phyloP scores from a whole-genome alignment of 2,329 filamentous ascomycete species.

The Plenodomus tracheiphilus region DNA sequence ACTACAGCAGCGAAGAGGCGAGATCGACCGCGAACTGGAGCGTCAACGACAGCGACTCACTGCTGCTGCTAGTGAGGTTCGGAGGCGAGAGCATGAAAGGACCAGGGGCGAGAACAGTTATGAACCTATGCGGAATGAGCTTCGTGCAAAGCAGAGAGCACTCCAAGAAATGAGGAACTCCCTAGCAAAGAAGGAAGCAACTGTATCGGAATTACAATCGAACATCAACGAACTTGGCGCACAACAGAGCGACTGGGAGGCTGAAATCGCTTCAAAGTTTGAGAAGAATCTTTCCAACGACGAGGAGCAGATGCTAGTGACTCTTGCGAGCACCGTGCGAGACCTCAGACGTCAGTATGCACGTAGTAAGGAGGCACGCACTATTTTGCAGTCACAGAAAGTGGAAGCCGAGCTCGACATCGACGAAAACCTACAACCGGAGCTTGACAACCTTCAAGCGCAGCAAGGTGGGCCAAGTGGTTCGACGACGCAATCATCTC shows the following conservation, averaged over 20 bases:
- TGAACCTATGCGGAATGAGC: slow-evolving; percentile 75
- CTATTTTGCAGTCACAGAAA: slow-evolving; percentile 79
- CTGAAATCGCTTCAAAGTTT: slow-evolving; percentile 83
- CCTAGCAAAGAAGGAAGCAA: slow-evolving; percentile 70
- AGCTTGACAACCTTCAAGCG: slow-evolving; percentile 73
- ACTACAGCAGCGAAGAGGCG: slow-evolving; percentile 64
- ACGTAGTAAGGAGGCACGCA: slow-evolving; percentile 70
- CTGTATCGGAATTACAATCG: slow-evolving; percentile 70
- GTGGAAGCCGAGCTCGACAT: slow-evolving; percentile 83
- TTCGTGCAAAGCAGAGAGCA: slow-evolving; percentile 74
- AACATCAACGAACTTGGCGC: slow-evolving; percentile 62
- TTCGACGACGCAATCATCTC: slow-evolving; percentile 56
- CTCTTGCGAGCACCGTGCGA: slow-evolving; percentile 69
- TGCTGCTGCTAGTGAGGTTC: slow-evolving; percentile 76
- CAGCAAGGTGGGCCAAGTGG: slow-evolving; percentile 54
- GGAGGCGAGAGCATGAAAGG: slow-evolving; percentile 79
- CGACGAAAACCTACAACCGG: slow-evolving; percentile 83
- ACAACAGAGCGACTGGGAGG: slow-evolving; percentile 74
- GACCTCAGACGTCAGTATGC: slow-evolving; percentile 77
- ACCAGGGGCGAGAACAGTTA: slow-evolving; percentile 80
- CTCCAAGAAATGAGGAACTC: slow-evolving; percentile 73
- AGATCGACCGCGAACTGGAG: slow-evolving; percentile 72
- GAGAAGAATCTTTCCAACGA: slow-evolving; percentile 81
- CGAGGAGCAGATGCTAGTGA: slow-evolving; percentile 82
- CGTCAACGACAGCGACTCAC: slow-evolving; percentile 88